These are phyloP conservation scores for Eimeria tenella DNA, from an alignment of 169 alveolate species.

Conservation along the genomic window DNA sequence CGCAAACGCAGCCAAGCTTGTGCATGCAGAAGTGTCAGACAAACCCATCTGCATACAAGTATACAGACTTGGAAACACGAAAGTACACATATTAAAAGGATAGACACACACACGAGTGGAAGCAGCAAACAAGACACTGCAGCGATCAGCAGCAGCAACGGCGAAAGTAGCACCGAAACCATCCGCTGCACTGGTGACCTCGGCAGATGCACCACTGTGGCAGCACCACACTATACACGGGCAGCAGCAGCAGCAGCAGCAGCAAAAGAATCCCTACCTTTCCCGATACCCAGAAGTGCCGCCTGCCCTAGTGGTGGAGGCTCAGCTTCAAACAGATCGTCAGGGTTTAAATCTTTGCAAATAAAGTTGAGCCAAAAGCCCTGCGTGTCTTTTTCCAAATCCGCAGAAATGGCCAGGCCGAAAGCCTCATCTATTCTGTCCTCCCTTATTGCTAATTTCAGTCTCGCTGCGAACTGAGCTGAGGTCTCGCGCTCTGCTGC, in stretches of 20 bases:
- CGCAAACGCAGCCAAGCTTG: too few species aligned
- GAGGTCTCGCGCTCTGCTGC: constrained; percentile 33
- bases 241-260: background rate
- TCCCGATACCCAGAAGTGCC: constrained; percentile 31
- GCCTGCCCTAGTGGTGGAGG: constrained; percentile 35
- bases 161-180: background rate
- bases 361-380: constrained; percentile 21
- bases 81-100: background rate
- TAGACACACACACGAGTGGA: background rate
- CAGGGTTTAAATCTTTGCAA: constrained; percentile 3
- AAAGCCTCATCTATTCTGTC: constrained; percentile 2
- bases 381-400: background rate
- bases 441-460: background rate
- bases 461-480: background rate
- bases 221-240: background rate
- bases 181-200: background rate
- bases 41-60: too few species aligned
- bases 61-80: too few species aligned
- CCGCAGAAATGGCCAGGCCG: constrained; percentile 38
- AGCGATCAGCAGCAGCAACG: background rate
- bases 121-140: background rate
- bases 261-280: background rate
- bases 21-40: background rate
- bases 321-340: constrained; percentile 4
- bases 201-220: background rate